Evolutionary conservation across 129 eudicot genomes (phyloP), one percentile per base, ranked within the genome.

Genomic region (Glebionis coronaria): DNA sequence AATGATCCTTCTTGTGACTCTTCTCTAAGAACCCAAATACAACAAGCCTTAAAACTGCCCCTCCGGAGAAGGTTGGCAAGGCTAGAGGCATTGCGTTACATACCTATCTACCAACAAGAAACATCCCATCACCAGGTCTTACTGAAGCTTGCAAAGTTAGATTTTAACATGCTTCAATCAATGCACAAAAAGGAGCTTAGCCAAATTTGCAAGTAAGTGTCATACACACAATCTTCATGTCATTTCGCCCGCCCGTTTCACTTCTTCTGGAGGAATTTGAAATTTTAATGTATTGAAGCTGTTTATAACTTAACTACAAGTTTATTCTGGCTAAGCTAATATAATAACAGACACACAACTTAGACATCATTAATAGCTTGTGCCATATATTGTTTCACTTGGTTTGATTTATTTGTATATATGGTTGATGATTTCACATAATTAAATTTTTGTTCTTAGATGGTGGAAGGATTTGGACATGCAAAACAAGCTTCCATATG

Each of bases 381-480:
- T 23, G 25, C 25, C 25, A 23, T 23, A 23, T 1, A 23, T 23
- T 23, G 25, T 23, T 23, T 23, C 25, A 23, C 25, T 23, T 23
- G 25, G 25, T 23, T 23, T 23, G 25, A 23, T 0, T 23, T 23
- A 0, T 23, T 23, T 23, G 25, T 23, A 23, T 0, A 0, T 23
- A 23, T 23, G 25, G 25, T 23, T 23, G 25, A 23, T 23, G 25
- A 23, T 23, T n/a, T n/a, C n/a, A n/a, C n/a, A n/a, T n/a, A n/a
- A 0, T 6, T 18, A 53, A 2, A 18, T 53, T 19, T 18, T 3
- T 53, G 23, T 23, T 53, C 58, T 53, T 29, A 55, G 60, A 55
- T 55, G 60, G 60, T 55, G 60, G 60, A 55, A 55, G 29, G 60
- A 21, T 55, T 55, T 55, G 60, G 60, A 55, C 35, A 2, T 55